phyloP scores from a whole-genome alignment of 441 rosid species.

The Hura crepitans region DNA sequence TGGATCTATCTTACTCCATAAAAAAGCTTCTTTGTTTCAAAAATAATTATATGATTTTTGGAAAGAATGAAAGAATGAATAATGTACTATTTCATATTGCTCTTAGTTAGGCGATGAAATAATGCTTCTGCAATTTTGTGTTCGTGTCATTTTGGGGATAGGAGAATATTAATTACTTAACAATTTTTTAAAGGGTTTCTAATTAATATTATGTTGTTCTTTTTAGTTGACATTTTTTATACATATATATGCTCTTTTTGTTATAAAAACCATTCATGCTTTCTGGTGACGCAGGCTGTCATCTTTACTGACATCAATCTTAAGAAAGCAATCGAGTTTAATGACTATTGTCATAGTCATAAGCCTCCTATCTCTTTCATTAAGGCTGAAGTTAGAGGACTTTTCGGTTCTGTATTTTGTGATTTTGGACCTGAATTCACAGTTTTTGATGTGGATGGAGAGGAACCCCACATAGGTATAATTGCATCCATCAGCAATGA shows the following conservation, averaged over 20 bases:
- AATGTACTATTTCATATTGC: too few species aligned
- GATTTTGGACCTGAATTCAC: constrained; percentile 89
- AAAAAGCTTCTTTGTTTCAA: not conserved
- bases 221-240: not conserved
- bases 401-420: constrained; percentile 86
- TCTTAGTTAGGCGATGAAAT: not conserved
- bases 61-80: not conserved
- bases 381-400: constrained; percentile 87
- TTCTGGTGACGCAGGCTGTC: constrained; percentile 56
- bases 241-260: not conserved
- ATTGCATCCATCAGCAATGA: constrained; percentile 88
- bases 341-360: constrained; percentile 74
- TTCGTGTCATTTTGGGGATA: not conserved
- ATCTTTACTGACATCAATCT: constrained; percentile 69
- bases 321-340: constrained; percentile 60
- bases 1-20: not conserved
- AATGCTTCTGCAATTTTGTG: not conserved
- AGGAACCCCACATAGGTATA: constrained; percentile 88
- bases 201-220: not conserved
- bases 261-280: not conserved
- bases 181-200: not conserved
- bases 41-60: not conserved
- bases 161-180: not conserved
- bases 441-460: constrained; percentile 85
- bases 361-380: constrained; percentile 80